phyloP scores from a whole-genome alignment of 805 yeast genomes.

The Lachancea cidri region DNA sequence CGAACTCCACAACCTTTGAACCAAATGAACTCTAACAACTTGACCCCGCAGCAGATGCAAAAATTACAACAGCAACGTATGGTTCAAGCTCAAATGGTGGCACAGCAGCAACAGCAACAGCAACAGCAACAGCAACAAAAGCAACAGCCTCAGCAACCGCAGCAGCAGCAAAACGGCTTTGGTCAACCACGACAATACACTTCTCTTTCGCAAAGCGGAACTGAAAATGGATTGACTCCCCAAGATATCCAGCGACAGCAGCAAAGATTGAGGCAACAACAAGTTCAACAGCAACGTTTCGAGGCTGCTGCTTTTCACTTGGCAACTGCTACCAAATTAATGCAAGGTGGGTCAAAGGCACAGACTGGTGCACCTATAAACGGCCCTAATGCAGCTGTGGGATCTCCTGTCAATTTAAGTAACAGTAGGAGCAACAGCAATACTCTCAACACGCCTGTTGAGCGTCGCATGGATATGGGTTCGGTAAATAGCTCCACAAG shows the following conservation, averaged over 20 bases:
- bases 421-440: slow-evolving; percentile 7
- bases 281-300: slow-evolving; percentile 30
- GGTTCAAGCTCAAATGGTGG: slow-evolving; percentile 28
- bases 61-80: slow-evolving; percentile 23
- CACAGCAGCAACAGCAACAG: slow-evolving; percentile 27
- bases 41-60: slow-evolving; percentile 24
- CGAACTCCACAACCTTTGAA: slow-evolving; percentile 42
- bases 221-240: slow-evolving; percentile 29
- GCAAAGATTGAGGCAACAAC: slow-evolving; percentile 32
- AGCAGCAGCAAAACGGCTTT: slow-evolving; percentile 2
- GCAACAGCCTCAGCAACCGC: slow-evolving; percentile 5
- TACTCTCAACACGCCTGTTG: neutral
- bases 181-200: slow-evolving; percentile 1
- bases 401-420: slow-evolving; percentile 11
- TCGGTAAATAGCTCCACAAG: neutral
- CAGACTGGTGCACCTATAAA: neutral
- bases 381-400: slow-evolving; percentile 6
- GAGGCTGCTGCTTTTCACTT: slow-evolving; percentile 32
- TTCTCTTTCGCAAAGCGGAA: slow-evolving; percentile 6
- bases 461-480: slow-evolving; percentile 1
- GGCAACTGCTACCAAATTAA: slow-evolving; percentile 29
- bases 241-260: slow-evolving; percentile 33
- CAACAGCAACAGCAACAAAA: slow-evolving; percentile 14
- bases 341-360: slow-evolving; percentile 17
- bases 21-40: slow-evolving; percentile 16